Base-by-base conservation (phyloP, 1,284 basidiomycete species). In the Naganishia albida region DNA sequence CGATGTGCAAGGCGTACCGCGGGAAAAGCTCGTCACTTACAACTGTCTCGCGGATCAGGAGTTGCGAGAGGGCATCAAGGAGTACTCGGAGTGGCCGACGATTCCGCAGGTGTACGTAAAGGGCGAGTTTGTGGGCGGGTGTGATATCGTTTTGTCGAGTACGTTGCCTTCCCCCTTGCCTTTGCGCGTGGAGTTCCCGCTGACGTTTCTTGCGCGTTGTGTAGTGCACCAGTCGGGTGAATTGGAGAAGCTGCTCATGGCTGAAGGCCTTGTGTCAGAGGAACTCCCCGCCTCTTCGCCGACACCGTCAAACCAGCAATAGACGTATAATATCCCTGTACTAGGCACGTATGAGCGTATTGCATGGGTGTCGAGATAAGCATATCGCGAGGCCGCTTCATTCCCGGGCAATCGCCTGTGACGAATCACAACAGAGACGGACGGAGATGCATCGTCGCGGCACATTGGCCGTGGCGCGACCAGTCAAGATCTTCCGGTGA, bases 221-320 rank as follows among this genome's bases (percentile, higher is more conserved):
- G 95, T 71, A 92, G 91, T 98, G 95, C 95, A 98, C 78, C 91
- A 96, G 81, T 90, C 87, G 6, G 95, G 95, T 64, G 93, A 98
- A 80, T 83, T 99, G 20, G 93, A 95, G 76, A 83, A 85, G 42
- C 82, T 97, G 20, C 82, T 98, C 20, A 84, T 86, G 73, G 86
- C 89, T 75, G 84, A 88, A 70, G 82, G 85, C 18, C 80, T 95
- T 65, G 85, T 91, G 65, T 84, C 84, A 13, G 76, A 78, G 55
- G 70, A 79, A 54, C 73, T 79, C 0, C 74, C 73, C 12, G 62
- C 71, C 30, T 69, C 70, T 18, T 71, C 65, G 7, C 65, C 65
- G 34, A 54, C 51, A 39, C 65, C 65, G 12, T 62, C 28, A 18
- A 65, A 65, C 52, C 62, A 63, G 20, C 40, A 55, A 38, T 64